Evolutionary conservation across 352 stramenopile genomes (phyloP).

Genomic region (Phytophthora fragariae): DNA sequence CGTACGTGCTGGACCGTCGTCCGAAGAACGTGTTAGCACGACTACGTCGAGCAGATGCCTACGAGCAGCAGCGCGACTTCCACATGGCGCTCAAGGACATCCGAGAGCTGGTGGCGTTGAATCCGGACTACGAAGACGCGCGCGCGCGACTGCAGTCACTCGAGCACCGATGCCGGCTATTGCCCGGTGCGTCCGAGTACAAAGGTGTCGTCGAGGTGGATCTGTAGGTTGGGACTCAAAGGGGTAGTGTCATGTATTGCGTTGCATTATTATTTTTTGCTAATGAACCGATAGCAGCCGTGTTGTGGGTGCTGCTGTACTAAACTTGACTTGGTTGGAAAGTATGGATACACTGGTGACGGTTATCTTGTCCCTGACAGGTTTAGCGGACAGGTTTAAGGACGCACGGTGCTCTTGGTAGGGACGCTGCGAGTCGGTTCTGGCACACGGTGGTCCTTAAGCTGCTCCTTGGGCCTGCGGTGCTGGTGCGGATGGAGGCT

Average conservation of each 20-base stretch:
- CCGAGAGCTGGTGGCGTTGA: conserved; percentile 57
- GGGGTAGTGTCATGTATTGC: conserved; percentile 33
- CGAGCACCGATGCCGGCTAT: conserved; percentile 52
- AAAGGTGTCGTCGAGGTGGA: conserved; percentile 24
- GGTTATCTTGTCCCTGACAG: conserved; percentile 1
- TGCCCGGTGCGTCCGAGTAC: conserved; percentile 35
- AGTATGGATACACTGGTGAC: background rate
- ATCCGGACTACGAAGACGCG: conserved; percentile 64
- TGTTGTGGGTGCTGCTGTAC: conserved; percentile 2
- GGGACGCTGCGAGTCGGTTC: conserved; percentile 22
- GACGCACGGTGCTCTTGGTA: conserved; percentile 13
- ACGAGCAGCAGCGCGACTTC: conserved; percentile 67
- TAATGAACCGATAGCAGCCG: conserved; percentile 10
- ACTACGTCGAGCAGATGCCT: conserved; percentile 60
- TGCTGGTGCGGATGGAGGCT: conserved; percentile 25
- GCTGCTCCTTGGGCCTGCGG: conserved; percentile 12
- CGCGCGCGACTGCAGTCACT: conserved; percentile 50
- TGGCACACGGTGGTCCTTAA: conserved; percentile 11
- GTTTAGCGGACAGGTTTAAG: conserved; percentile 1
- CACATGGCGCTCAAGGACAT: conserved; percentile 68
- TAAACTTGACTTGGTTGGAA: conserved; percentile 4
- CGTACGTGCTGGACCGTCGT: conserved; percentile 56
- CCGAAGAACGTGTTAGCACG: conserved; percentile 63
- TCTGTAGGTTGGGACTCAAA: conserved; percentile 23
- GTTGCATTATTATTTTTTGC: conserved; percentile 28